Base-by-base conservation (phyloP, 192 early-diverging fungal genomes). In the Lunasporangiospora selenospora region DNA sequence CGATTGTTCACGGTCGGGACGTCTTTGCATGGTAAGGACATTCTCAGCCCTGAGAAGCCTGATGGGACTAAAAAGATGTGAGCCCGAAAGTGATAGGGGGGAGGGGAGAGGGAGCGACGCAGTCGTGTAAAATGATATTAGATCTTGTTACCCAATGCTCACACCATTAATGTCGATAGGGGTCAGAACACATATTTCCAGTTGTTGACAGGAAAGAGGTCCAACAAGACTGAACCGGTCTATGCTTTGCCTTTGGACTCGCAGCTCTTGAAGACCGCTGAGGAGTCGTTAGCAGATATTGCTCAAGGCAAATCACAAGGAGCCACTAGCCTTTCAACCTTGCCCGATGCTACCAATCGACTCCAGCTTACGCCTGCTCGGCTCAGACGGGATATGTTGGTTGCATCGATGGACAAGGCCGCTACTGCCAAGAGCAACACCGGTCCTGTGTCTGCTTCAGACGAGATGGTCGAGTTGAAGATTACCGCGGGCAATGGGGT, bases 161-260 rank as follows among this genome's bases (percentile, higher is more conserved):
- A 11, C 15, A 6, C 31, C 33, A 18, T 27, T 30, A n/a, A n/a
- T n/a, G n/a, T n/a, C n/a, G n/a, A 30, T 39, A 73, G 75, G 77
- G 78, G 78, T 21, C 78, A 75, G 26, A 80, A 80, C 52, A 59
- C 58, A 9, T 65, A 71, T 31, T 75, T 48, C 33, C 78, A 80
- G 26, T 40, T 80, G 13, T 49, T 75, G 30, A 71, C 75, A 5
- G 78, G 78, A 6, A 75, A 75, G 53, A 56, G 78, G 21, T 64
- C 42, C 31, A 80, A 80, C 48, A 67, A 55, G 34, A 67, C 78
- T 0, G 56, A 59, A 24, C 78, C 78, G 2, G 48, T 64, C 10
- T 56, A 69, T 50, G 65, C 78, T 0, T 33, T 75, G 47, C 71
- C 78, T 1, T 43, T 80, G 27, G 62, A 67, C 33, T 75, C 71